Conservation (phyloP, 83 land plant genomes). For the Thuja plicata region DNA sequence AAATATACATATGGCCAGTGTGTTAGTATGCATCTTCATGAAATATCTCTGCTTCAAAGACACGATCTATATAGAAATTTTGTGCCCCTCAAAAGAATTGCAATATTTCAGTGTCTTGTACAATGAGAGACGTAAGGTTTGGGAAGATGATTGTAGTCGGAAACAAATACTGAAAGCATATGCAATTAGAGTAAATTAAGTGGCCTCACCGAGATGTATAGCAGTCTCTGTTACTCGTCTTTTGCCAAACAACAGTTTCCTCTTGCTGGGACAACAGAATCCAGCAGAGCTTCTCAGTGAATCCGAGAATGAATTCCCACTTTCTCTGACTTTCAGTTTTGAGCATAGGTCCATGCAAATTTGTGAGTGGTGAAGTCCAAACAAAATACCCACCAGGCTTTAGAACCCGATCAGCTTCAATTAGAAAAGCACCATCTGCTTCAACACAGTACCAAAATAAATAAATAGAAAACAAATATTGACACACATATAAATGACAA, state of each 20-base stretch:
- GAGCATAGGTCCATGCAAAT: constrained; percentile 32
- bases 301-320: constrained; percentile 40
- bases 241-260: constrained; percentile 82
- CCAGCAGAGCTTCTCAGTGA: constrained; percentile 80
- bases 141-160: not conserved
- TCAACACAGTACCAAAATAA: not conserved
- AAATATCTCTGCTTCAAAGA: constrained; percentile 6
- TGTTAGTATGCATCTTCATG: not conserved
- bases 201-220: constrained; percentile 54
- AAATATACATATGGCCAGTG: not conserved
- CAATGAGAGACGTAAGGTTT: not conserved
- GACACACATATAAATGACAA: not conserved
- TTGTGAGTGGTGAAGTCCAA: constrained; percentile 68
- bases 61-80: not conserved
- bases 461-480: not conserved
- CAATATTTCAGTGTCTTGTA: not conserved
- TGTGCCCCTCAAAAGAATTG: not conserved
- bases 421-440: constrained; percentile 57
- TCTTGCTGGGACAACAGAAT: constrained; percentile 65
- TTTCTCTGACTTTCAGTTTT: constrained; percentile 45
- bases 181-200: not conserved
- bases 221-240: constrained; percentile 56
- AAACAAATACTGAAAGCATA: constrained; percentile 3
- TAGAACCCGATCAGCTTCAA: constrained; percentile 77
- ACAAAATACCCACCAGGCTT: constrained; percentile 85